Percentiles rank a stretch among this genome's conserved stretches.
Conservation (phyloP, 805 yeast genomes). For the Wickerhamomyces sydowiorum region DNA sequence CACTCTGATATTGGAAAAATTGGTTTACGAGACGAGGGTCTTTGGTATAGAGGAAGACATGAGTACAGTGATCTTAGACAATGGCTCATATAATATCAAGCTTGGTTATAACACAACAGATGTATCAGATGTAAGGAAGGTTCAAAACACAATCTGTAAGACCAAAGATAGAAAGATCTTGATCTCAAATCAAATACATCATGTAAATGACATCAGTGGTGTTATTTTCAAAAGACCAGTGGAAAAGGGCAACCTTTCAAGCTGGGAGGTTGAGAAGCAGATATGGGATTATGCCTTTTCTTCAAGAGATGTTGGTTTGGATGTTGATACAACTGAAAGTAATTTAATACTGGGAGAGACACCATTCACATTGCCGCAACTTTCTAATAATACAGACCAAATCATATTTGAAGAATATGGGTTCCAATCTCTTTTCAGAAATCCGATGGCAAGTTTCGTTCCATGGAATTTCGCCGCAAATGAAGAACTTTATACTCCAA, state of each 20-base stretch:
- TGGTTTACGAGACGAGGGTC: too few relatives aligned
- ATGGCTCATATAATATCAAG: slow-evolving; percentile 84
- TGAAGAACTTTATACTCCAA: slow-evolving; percentile 23
- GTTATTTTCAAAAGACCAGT: slow-evolving; percentile 73
- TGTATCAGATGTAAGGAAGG: slow-evolving; percentile 36
- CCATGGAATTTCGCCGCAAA: slow-evolving; percentile 48
- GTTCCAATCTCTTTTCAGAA: slow-evolving; percentile 62
- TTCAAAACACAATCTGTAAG: slow-evolving; percentile 66
- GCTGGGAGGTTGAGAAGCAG: slow-evolving; percentile 87
- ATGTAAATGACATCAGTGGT: slow-evolving; percentile 69
- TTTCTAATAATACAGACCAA: slow-evolving; percentile 83
- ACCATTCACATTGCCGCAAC: slow-evolving; percentile 74
- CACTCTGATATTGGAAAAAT: too few relatives aligned
- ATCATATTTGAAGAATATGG: slow-evolving; percentile 93
- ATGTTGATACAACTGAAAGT: slow-evolving; percentile 40
- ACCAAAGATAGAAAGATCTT: slow-evolving; percentile 71
- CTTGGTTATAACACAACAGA: slow-evolving; percentile 39
- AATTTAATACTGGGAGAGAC: slow-evolving; percentile 73
- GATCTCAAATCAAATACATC: slow-evolving; percentile 63
- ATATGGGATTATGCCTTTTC: slow-evolving; percentile 74
- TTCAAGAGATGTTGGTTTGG: slow-evolving; percentile 31
- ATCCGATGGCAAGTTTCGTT: slow-evolving; percentile 52
- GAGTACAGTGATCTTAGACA: slow-evolving; percentile 61
- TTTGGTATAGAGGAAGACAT: neutral
- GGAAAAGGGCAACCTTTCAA: slow-evolving; percentile 81